Base-by-base conservation (phyloP, 768 basidiomycete genomes). In the Tricholoma sp. region DNA sequence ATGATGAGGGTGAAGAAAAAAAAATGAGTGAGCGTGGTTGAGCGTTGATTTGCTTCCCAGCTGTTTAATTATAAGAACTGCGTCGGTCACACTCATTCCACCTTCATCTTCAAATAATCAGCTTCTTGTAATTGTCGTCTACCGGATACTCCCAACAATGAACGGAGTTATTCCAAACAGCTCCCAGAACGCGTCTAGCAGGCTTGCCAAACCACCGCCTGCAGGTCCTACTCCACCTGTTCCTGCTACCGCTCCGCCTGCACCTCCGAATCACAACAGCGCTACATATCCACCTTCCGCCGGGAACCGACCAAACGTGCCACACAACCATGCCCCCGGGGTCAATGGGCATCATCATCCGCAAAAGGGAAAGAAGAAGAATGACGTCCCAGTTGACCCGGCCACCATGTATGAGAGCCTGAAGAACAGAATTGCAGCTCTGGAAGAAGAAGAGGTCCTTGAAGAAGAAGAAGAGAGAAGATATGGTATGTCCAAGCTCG, bases 341-440 rank as follows among this genome's bases (percentile, higher is more conserved):
- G 72, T 66, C 65, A 83, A 76, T 62, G 80, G 70, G 34, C 76
- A 70, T 66, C 70, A 71, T 48, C 75, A 63, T 59, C 65, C 66
- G 45, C 70, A 72, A 63, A 86, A 87, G 73, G 75, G 79, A 48
- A 92, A 90, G 84, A 88, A 86, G 76, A 88, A 86, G 71, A 79
- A 76, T 62, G 88, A 86, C 59, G 68, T 77, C 6, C 86, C 85
- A 18, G 81, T 89, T 54, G 91, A 94, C 74, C 90, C 91, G 53
- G 87, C 85, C 2, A 80, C 83, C 41, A 89, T 94, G 88, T 92
- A 92, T 68, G 91, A 93, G 70, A 89, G 84, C 54, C 76, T 94
- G 65, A 92, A 88, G 81, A 93, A 78, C 69, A 80, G 91, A 69
- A 94, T 94, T 72, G 90, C 92, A 5, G 91, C 89, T 42, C 74